phyloP scores from a whole-genome alignment of 2,329 filamentous ascomycete genomes.

The Sporothrix dimorphospora region DNA sequence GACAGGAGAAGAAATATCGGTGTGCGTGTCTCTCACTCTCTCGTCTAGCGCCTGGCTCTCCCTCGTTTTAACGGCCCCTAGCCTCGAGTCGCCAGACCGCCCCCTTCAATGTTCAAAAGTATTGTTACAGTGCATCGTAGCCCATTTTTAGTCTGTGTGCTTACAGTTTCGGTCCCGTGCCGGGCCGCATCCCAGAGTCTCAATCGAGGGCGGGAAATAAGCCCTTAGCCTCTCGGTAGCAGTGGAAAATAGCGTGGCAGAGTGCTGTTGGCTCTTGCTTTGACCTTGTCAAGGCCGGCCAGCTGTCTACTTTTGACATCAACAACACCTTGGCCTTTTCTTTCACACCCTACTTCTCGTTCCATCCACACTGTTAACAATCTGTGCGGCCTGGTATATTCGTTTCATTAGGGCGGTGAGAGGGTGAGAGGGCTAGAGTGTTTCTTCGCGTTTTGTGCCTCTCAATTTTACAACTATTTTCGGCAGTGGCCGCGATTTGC shows the following conservation, averaged over 20 bases:
- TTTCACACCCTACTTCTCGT: too few species aligned
- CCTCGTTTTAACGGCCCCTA: background rate
- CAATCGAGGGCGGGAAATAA: constrained; percentile 3
- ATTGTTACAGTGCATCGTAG: background rate
- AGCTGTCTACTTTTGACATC: too few species aligned
- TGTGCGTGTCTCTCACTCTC: background rate
- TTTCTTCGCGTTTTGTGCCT: too few species aligned
- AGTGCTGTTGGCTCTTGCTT: background rate
- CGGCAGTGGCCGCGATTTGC: background rate
- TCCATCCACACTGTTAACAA: too few species aligned
- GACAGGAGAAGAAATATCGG: background rate
- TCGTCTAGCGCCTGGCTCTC: background rate
- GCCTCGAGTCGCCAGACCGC: background rate
- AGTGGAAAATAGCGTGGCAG: background rate
- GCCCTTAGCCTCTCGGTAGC: background rate
- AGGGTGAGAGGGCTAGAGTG: too few species aligned
- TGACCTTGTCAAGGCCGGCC: too few species aligned
- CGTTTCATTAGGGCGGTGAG: too few species aligned
- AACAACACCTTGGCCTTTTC: too few species aligned
- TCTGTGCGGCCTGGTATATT: too few species aligned
- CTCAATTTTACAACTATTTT: too few species aligned
- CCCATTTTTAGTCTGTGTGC: background rate
- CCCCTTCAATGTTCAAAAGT: background rate
- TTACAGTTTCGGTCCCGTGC: constrained; percentile 21
- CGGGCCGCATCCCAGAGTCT: constrained; percentile 20